These are phyloP conservation scores for Sutorius australiensis DNA, from an alignment of 768 basidiomycete genomes.

Conservation along the genomic window DNA sequence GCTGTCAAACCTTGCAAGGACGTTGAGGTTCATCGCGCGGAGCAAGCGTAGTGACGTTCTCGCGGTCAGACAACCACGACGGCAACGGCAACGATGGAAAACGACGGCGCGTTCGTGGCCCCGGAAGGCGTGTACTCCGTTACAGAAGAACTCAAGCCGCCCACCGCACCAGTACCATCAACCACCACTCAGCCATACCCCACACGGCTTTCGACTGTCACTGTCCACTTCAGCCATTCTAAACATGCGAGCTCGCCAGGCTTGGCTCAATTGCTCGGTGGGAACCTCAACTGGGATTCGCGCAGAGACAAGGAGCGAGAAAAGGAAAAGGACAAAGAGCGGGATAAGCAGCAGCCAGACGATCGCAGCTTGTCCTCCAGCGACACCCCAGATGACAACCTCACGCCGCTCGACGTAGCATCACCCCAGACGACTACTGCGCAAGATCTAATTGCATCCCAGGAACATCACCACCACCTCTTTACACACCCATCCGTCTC, in stretches of 20 bases:
- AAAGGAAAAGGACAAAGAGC: conserved; percentile 41
- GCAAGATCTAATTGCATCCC: conserved; percentile 27
- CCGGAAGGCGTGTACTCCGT: conserved; percentile 89
- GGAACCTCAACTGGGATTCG: conserved; percentile 53
- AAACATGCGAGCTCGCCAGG: conserved; percentile 56
- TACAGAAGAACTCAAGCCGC: conserved; percentile 80
- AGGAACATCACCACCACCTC: conserved; percentile 46
- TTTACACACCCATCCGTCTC: conserved; percentile 52
- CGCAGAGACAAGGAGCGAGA: conserved; percentile 42
- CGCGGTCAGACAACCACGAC: conserved; percentile 14
- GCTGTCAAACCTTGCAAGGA: background rate
- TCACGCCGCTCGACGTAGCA: conserved; percentile 40
- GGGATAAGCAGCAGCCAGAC: conserved; percentile 39
- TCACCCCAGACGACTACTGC: conserved; percentile 32
- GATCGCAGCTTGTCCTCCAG: conserved; percentile 78
- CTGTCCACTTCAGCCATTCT: conserved; percentile 56
- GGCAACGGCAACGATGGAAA: conserved; percentile 53
- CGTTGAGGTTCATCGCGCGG: background rate
- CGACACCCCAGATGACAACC: conserved; percentile 65
- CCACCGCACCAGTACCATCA: conserved; percentile 39
- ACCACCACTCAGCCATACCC: conserved; percentile 43
- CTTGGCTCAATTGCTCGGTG: conserved; percentile 64
- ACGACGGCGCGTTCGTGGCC: conserved; percentile 79
- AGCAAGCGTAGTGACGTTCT: conserved; percentile 5
- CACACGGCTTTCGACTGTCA: conserved; percentile 58